Evolutionary conservation across 148 eudicot genomes (phyloP).

Genomic region (Arctostaphylos glauca): DNA sequence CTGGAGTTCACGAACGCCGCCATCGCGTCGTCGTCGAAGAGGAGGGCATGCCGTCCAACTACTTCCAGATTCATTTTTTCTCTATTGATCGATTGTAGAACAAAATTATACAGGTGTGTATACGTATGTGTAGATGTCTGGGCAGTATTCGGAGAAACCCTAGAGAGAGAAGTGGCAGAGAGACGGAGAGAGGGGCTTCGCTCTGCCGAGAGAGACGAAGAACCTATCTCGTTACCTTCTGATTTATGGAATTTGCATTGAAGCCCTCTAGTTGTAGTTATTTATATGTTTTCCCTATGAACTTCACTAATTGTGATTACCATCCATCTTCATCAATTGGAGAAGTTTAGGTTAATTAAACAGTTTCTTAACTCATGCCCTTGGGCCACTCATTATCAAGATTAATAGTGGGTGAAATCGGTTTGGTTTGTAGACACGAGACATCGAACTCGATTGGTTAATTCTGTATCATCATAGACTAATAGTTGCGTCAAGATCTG

Average conservation of each 20-base stretch:
- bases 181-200: neutral
- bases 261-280: neutral
- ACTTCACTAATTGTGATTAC: neutral
- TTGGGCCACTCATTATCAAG: too few relatives aligned
- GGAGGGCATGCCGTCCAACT: constrained; percentile 76
- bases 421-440: too few relatives aligned
- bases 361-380: too few relatives aligned
- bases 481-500: too few relatives aligned
- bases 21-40: constrained; percentile 86
- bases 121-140: neutral
- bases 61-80: constrained; percentile 51
- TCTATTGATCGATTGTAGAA: neutral
- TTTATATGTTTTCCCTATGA: too few relatives aligned
- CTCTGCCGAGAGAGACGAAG: neutral
- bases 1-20: constrained; percentile 77
- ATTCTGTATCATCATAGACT: too few relatives aligned
- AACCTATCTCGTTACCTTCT: neutral
- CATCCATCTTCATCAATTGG: neutral
- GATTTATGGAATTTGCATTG: neutral
- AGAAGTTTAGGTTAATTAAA: too few relatives aligned
- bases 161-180: neutral
- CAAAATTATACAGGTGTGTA: neutral
- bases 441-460: too few relatives aligned
- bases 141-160: constrained; percentile 2
- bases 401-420: too few relatives aligned